Percentiles rank a stretch among this genome's conserved stretches.
Conservation (phyloP, 495 filamentous ascomycete genomes). For the Penicillium silybi region DNA sequence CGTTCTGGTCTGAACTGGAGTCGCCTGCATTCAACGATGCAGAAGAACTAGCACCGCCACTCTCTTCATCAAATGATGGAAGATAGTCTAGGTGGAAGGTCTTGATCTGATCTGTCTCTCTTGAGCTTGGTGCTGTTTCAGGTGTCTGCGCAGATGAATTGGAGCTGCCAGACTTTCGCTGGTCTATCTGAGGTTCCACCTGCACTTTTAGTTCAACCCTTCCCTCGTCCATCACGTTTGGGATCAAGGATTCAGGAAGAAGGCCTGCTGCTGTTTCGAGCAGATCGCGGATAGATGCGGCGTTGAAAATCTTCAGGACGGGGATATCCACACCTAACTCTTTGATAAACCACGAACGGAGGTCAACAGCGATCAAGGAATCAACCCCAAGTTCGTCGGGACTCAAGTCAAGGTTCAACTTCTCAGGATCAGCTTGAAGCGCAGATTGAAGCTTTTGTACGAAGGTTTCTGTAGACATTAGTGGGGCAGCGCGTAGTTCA, state of each 20-base stretch:
- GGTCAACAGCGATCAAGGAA: constrained; percentile 54
- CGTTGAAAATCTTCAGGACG: constrained; percentile 46
- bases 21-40: constrained; percentile 9
- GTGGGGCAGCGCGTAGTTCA: too few relatives aligned
- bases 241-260: constrained; percentile 7
- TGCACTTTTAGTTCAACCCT: background rate
- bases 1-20: constrained; percentile 14
- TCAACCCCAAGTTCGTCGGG: constrained; percentile 47
- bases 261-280: constrained; percentile 5
- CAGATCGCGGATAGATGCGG: constrained; percentile 16
- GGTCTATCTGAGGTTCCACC: background rate
- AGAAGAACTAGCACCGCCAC: constrained; percentile 5
- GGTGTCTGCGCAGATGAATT: background rate
- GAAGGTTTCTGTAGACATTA: constrained; percentile 5
- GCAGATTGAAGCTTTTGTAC: constrained; percentile 8
- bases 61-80: background rate
- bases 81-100: constrained; percentile 6
- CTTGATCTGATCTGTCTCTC: background rate
- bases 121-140: background rate
- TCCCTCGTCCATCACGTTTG: constrained; percentile 1
- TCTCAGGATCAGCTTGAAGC: constrained; percentile 9
- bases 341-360: constrained; percentile 51
- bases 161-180: background rate
- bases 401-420: constrained; percentile 18
- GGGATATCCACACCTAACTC: constrained; percentile 41